phyloP scores from a whole-genome alignment of 2,329 filamentous ascomycete genomes.

The Allantophomopsis lycopodina region DNA sequence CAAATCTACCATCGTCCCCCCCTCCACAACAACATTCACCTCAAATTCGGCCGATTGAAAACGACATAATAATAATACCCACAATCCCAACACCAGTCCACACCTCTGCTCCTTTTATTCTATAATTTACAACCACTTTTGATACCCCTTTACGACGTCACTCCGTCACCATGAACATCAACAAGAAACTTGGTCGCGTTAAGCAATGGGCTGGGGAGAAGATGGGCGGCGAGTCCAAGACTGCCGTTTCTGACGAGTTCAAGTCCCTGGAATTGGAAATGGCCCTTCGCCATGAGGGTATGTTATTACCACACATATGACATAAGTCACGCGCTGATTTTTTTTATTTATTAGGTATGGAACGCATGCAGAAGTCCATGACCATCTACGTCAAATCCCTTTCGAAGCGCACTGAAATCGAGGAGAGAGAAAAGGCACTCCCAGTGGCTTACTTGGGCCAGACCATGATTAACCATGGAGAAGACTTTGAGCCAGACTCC shows the following conservation, averaged over 20 bases:
- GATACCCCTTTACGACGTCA: too few relatives aligned
- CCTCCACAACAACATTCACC: too few relatives aligned
- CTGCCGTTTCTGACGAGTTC: slow-evolving; percentile 79
- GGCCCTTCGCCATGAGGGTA: slow-evolving; percentile 78
- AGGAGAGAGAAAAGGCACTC: slow-evolving; percentile 78
- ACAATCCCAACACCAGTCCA: too few relatives aligned
- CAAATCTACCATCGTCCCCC: too few relatives aligned
- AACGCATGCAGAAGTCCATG: slow-evolving; percentile 78
- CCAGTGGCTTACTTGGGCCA: slow-evolving; percentile 69
- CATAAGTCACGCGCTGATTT: slow-evolving; percentile 5
- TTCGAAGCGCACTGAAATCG: slow-evolving; percentile 67
- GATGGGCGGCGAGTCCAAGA: slow-evolving; percentile 87
- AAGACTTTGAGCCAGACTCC: slow-evolving; percentile 83
- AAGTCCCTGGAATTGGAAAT: slow-evolving; percentile 83
- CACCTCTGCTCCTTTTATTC: too few relatives aligned
- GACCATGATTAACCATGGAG: slow-evolving; percentile 77
- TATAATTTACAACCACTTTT: too few relatives aligned
- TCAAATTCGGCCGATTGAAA: too few relatives aligned
- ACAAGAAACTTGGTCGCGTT: slow-evolving; percentile 85
- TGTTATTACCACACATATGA: slow-evolving; percentile 10
- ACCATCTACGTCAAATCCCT: slow-evolving; percentile 78
- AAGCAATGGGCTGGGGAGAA: slow-evolving; percentile 98
- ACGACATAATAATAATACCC: too few relatives aligned
- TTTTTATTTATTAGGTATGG: slow-evolving; percentile 66
- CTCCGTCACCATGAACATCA: slow-evolving; percentile 19